phyloP scores from a whole-genome alignment of 2,329 filamentous ascomycete genomes.

The Thelonectria discophora region DNA sequence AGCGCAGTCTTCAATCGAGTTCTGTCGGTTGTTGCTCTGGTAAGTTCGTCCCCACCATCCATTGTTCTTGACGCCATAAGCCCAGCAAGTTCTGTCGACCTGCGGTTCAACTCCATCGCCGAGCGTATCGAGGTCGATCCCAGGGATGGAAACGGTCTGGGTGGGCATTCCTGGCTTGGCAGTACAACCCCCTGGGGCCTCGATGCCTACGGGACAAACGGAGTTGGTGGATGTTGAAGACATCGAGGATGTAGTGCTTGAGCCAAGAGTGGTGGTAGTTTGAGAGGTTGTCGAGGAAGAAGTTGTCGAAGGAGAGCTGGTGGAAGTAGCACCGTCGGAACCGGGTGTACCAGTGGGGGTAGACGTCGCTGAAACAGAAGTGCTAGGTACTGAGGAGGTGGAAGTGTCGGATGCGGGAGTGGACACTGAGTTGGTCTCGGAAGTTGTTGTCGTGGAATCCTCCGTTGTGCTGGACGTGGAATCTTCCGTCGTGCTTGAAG shows the following conservation, averaged over 20 bases:
- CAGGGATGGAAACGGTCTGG: not conserved
- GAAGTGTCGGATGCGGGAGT: not conserved
- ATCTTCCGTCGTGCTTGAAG: not conserved
- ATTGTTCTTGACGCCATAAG: not conserved
- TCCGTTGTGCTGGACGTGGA: not conserved
- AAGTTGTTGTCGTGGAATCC: not conserved
- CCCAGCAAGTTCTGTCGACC: conserved; percentile 16
- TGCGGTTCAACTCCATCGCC: not conserved
- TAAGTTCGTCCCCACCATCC: conserved; percentile 14
- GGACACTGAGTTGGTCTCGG: not conserved
- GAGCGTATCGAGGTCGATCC: not conserved
- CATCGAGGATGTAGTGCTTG: not conserved
- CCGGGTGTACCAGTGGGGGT: not conserved
- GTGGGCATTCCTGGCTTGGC: not conserved
- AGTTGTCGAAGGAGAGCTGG: not conserved
- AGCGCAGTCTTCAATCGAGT: conserved; percentile 24
- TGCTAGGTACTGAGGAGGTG: not conserved
- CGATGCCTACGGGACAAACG: not conserved
- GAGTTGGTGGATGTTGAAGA: not conserved
- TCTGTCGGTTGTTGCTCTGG: conserved; percentile 8
- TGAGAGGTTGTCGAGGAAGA: not conserved
- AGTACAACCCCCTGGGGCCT: not conserved
- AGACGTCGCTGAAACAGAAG: not conserved
- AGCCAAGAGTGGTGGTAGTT: not conserved
- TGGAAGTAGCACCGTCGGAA: not conserved